Evolutionary conservation across 1,139 yeast genomes (phyloP).

Genomic region (Taiozyma sp.): DNA sequence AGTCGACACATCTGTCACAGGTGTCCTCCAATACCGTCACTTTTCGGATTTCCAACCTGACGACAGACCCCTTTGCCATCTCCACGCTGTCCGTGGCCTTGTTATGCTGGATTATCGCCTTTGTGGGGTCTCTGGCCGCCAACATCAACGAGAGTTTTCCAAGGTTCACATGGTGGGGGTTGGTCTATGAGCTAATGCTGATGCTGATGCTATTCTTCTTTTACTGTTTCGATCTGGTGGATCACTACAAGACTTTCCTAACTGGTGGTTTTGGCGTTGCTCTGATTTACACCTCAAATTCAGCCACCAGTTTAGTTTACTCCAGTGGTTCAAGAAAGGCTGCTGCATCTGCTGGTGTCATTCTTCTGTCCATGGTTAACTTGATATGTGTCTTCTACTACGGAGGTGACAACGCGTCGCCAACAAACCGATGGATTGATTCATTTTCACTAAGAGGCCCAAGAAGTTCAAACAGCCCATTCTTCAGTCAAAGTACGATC

Average conservation of each 20-base stretch:
- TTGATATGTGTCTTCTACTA: conserved; percentile 81
- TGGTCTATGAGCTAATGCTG: conserved; percentile 73
- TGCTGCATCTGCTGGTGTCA: conserved; percentile 92
- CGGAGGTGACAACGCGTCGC: conserved; percentile 77
- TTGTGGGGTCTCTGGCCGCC: conserved; percentile 80
- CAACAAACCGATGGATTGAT: conserved; percentile 80
- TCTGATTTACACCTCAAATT: conserved; percentile 77
- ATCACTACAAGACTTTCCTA: conserved; percentile 53
- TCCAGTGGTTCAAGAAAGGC: conserved; percentile 57
- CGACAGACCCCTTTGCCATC: conserved; percentile 69
- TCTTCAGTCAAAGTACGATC: conserved; percentile 28
- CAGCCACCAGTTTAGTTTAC: conserved; percentile 78
- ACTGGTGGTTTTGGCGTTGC: conserved; percentile 41
- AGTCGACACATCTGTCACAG: not conserved
- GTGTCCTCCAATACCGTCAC: not conserved
- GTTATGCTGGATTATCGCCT: conserved; percentile 77
- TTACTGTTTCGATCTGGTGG: conserved; percentile 65
- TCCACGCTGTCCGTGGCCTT: conserved; percentile 59
- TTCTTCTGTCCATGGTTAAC: conserved; percentile 75
- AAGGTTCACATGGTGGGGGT: conserved; percentile 94
- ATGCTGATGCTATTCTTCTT: conserved; percentile 51
- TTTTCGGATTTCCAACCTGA: conserved; percentile 41
- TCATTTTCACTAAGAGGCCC: conserved; percentile 53
- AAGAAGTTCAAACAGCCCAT: conserved; percentile 29
- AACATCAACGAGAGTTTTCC: conserved; percentile 51